Base-by-base conservation (phyloP, 1,139 yeast genomes). In the Saccharomyces pastorianus region DNA sequence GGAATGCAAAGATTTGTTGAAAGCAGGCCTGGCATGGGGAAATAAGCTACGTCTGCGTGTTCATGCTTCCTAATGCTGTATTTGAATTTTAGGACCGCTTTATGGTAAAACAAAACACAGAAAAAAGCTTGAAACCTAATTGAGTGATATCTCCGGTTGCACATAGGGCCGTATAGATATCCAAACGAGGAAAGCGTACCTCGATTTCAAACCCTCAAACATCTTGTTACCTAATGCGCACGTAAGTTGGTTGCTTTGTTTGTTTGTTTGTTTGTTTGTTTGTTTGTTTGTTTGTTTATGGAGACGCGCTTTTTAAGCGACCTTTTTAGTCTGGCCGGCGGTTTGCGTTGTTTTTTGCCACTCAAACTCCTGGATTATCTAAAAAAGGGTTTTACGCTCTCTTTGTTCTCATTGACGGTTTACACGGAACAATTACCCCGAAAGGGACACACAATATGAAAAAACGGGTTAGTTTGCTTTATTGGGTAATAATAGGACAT, bases 381-480 rank as follows among this genome's bases (percentile, higher is more conserved):
- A 31, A 31, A 31, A 31, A 31, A 31, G 34, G 34, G 34, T 31
- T 31, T 31, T 31, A 31, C 4, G 34, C 34, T 31, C 34, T 31
- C 14, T 31, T 31, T 31, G 34, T 31, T 31, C 34, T 6, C 34
- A 9, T n/a, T n/a, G n/a, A n/a, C n/a, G 32, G 11, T 3, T 31
- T 31, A 0, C 34, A 31, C 34, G 34, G 34, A 31, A 31, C 34
- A 31, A 31, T 13, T 31, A 31, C 34, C 34, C 34, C 34, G 34
- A 31, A 31, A 31, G 34, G 34, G 34, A 31, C 34, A 6, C n/a
- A 31, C 4, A 0, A 6, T 31, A 31, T 31, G 34, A 31, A 31
- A 4, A 31, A 31, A 6, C 34, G 34, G 4, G 3, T 2, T 31
- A 31, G 34, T 31, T 31, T 31, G 91, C 83, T 64, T 31, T 31